Conservation (phyloP, 2,329 filamentous ascomycete species). For the Pseudocercospora fijiensis region DNA sequence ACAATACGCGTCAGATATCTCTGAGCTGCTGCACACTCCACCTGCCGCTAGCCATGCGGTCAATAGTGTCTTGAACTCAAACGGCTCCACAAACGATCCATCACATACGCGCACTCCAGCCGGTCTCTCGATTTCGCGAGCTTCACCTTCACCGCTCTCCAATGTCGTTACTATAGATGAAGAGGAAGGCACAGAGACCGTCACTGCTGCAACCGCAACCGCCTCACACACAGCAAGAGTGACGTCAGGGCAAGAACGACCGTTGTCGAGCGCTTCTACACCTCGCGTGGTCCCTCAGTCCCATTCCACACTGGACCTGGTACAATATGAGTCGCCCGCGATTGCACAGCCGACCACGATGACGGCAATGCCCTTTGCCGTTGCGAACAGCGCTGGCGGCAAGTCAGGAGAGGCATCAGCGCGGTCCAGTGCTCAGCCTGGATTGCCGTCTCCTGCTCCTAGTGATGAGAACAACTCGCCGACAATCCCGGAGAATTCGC, state of each 20-base stretch:
- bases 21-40: not conserved
- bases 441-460: slow-evolving; percentile 61
- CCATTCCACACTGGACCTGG: slow-evolving; percentile 2
- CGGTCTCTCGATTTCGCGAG: not conserved
- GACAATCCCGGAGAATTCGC: slow-evolving; percentile 15
- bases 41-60: not conserved
- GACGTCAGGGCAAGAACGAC: slow-evolving; percentile 11
- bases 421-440: slow-evolving; percentile 11
- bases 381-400: not conserved
- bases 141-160: slow-evolving; percentile 1
- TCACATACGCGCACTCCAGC: not conserved
- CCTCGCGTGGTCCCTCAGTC: not conserved
- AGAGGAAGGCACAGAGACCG: not conserved
- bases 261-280: not conserved
- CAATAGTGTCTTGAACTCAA: not conserved
- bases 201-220: not conserved
- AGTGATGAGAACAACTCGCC: slow-evolving; percentile 55
- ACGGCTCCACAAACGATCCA: not conserved
- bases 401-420: slow-evolving; percentile 13
- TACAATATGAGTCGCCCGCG: slow-evolving; percentile 17
- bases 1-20: not conserved
- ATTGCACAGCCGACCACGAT: not conserved
- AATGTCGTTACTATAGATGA: not conserved
- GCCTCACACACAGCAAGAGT: not conserved
- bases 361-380: not conserved